A percentile compares a stretch with the other conserved stretches of the same genome.
Evolutionary conservation across 495 filamentous ascomycete species (phyloP).

Genomic region (Penicillium pancosmium): DNA sequence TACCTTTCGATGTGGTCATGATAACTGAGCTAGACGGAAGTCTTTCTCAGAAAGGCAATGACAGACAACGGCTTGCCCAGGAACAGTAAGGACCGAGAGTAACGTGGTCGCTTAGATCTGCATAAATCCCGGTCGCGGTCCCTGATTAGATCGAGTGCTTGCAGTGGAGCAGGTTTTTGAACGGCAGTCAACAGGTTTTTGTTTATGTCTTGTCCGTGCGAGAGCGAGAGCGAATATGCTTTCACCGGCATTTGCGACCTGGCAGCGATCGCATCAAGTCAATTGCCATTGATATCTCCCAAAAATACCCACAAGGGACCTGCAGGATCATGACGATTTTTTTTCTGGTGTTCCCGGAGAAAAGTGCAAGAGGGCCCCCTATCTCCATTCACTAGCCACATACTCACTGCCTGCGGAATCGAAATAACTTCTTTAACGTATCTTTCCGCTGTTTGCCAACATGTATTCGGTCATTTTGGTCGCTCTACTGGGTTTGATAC

Average conservation of each 20-base stretch:
- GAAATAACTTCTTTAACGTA: not conserved
- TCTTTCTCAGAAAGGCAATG: conserved; percentile 11
- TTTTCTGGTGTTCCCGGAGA: not conserved
- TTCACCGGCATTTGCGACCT: not conserved
- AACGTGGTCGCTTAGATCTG: conserved; percentile 4
- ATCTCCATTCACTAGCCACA: conserved; percentile 12
- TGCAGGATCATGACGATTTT: not conserved
- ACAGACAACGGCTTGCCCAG: conserved; percentile 10
- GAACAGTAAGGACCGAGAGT: conserved; percentile 8
- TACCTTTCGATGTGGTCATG: conserved; percentile 13
- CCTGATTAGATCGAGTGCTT: conserved; percentile 8
- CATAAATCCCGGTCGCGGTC: conserved; percentile 10
- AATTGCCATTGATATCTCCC: not conserved
- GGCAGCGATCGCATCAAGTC: not conserved
- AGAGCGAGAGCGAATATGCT: not conserved
- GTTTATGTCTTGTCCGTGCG: not conserved
- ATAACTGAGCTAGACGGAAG: conserved; percentile 3
- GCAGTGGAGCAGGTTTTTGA: conserved; percentile 18
- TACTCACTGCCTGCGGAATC: not conserved
- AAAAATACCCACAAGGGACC: not conserved
- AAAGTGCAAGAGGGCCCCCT: not conserved
- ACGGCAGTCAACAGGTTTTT: not conserved
- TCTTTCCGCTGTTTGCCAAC: not conserved
- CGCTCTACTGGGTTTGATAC: not conserved
- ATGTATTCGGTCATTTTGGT: conserved; percentile 7